Evolutionary conservation across 495 filamentous ascomycete species (phyloP).

Genomic region (Aspergillus panamensis): DNA sequence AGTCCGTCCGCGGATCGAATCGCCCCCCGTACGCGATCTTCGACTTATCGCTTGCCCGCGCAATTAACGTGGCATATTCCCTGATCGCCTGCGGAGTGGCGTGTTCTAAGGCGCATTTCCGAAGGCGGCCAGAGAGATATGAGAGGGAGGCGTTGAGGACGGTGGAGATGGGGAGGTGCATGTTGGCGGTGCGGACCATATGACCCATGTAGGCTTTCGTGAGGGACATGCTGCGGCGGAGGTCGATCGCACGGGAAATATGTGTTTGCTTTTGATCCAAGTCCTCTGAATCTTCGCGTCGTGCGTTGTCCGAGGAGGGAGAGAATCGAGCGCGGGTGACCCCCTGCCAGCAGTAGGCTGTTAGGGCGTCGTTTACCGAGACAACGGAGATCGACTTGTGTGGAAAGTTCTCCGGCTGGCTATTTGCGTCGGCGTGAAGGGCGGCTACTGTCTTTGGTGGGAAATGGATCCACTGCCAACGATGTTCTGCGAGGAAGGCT

Average conservation of each 20-base stretch:
- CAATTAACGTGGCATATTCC: slow-evolving; percentile 40
- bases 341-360: slow-evolving; percentile 46
- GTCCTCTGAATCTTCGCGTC: background rate
- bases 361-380: slow-evolving; percentile 52
- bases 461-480: slow-evolving; percentile 28
- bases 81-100: slow-evolving; percentile 33
- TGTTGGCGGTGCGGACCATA: slow-evolving; percentile 26
- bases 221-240: slow-evolving; percentile 30
- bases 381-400: slow-evolving; percentile 16
- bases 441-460: slow-evolving; percentile 10
- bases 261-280: slow-evolving; percentile 19
- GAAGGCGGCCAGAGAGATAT: slow-evolving; percentile 26
- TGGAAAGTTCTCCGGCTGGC: slow-evolving; percentile 5
- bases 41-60: slow-evolving; percentile 32
- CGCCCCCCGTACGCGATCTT: slow-evolving; percentile 34
- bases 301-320: background rate
- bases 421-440: slow-evolving; percentile 23
- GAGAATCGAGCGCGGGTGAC: slow-evolving; percentile 23
- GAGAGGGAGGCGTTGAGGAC: slow-evolving; percentile 22
- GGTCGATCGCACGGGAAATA: slow-evolving; percentile 40
- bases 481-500: slow-evolving; percentile 6
- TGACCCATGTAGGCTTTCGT: slow-evolving; percentile 39
- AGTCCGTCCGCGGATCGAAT: slow-evolving; percentile 30
- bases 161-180: slow-evolving; percentile 23
- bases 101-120: slow-evolving; percentile 24